These are phyloP conservation scores for Cladosporium sp. DNA, from an alignment of 2,329 filamentous ascomycete species.

Conservation along the genomic window DNA sequence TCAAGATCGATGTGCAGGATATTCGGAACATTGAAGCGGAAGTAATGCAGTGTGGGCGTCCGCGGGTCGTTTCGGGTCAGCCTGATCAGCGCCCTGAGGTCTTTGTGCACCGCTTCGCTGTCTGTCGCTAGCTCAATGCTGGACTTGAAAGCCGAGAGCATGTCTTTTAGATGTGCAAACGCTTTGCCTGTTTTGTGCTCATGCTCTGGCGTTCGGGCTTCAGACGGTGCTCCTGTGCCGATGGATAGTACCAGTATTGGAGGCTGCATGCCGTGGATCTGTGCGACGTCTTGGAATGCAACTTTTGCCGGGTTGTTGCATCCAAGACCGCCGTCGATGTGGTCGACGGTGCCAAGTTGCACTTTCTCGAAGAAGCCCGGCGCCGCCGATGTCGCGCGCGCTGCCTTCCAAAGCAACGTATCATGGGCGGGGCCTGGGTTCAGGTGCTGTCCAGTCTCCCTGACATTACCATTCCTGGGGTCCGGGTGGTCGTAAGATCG, in stretches of 20 bases:
- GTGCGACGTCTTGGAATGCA: slow-evolving; percentile 16
- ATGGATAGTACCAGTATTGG: slow-evolving; percentile 17
- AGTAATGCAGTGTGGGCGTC: slow-evolving; percentile 6
- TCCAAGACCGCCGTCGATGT: slow-evolving; percentile 17
- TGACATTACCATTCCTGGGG: not conserved
- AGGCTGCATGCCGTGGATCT: slow-evolving; percentile 15
- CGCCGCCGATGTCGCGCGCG: slow-evolving; percentile 20
- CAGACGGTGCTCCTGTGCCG: slow-evolving; percentile 15
- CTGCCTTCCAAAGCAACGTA: slow-evolving; percentile 15
- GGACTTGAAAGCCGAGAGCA: not conserved
- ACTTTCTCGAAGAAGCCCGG: slow-evolving; percentile 17
- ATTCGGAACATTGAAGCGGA: slow-evolving; percentile 15
- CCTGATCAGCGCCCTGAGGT: not conserved
- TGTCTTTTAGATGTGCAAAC: slow-evolving; percentile 1
- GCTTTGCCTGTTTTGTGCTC: not conserved
- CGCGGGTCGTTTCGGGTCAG: not conserved
- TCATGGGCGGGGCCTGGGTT: slow-evolving; percentile 16
- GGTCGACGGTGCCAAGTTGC: not conserved
- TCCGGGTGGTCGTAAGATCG: slow-evolving; percentile 16
- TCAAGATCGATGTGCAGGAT: slow-evolving; percentile 16
- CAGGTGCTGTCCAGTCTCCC: not conserved
- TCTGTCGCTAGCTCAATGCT: slow-evolving; percentile 7
- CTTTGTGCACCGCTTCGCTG: slow-evolving; percentile 12
- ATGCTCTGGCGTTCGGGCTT: not conserved
- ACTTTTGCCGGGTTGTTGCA: slow-evolving; percentile 18